Conservation (phyloP, 192 early-diverging fungal genomes). For the Coemansia sp. region DNA sequence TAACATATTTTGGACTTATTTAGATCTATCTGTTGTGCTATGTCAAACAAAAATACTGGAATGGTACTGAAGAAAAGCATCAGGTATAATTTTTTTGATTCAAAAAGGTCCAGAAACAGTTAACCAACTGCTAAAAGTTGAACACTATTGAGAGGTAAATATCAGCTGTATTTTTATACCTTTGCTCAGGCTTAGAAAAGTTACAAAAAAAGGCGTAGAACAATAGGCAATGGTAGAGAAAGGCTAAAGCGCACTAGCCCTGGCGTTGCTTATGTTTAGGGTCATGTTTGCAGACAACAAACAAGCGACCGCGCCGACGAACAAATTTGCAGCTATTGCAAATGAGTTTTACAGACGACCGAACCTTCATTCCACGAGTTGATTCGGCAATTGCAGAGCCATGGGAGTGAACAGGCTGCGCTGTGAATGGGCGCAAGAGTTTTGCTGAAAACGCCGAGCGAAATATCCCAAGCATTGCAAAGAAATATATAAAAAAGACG, state of each 20-base stretch:
- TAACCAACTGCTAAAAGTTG: no score
- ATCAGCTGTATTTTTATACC: no score
- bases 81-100: no score
- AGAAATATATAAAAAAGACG: neutral
- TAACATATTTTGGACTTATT: constrained; percentile 48
- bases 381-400: constrained; percentile 8
- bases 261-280: constrained; percentile 94
- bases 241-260: constrained; percentile 6
- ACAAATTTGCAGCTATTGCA: constrained; percentile 90
- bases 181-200: no score
- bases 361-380: constrained; percentile 79
- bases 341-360: constrained; percentile 83
- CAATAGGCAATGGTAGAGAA: no score
- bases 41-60: no score
- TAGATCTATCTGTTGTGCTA: neutral
- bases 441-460: constrained; percentile 26
- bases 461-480: constrained; percentile 29
- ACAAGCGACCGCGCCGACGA: constrained; percentile 77
- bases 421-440: constrained; percentile 37
- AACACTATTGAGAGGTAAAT: no score
- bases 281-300: constrained; percentile 88
- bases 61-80: no score
- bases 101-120: no score
- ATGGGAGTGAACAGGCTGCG: constrained; percentile 17
- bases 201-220: no score